Base-by-base conservation (phyloP, 2,329 filamentous ascomycete species). In the Gyromitra esculenta region DNA sequence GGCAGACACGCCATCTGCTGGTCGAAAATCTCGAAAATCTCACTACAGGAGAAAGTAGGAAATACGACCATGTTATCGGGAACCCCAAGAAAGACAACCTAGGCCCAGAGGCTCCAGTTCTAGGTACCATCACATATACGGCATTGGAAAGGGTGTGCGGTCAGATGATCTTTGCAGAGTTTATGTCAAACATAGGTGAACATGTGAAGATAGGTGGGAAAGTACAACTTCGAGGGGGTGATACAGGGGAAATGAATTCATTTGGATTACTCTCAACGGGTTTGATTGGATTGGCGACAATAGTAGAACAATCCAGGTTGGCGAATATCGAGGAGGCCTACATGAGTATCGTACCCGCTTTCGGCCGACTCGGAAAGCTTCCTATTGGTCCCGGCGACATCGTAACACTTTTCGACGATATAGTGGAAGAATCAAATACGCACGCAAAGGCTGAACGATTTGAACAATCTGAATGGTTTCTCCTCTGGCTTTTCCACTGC, bases 301-400 rank as follows among this genome's bases (percentile, higher is more conserved):
- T 18, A n/a, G 43, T 76, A 1, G 73, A 76, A 18, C 15, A 21
- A 43, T 13, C 68, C 15, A 52, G 43, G 0, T 21, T 76, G n/a
- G 67, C 35, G 18, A 67, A 50, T 37, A 67, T 39, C 5, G 62
- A 76, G n/a, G 73, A 76, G 15, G 69, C 69, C 6, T 73, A 65
- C 39, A 54, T 68, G 43, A 37, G 52, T 39, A 52, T 76, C 21
- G 45, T 76, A 11, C 73, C 73, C 15, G 39, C 31, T 15, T 9
- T 75, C 2, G 15, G 18, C 6, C 21, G 39, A 21, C 18, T 8
- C 37, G 43, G 37, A 21, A 57, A 35, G 25, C 62, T 76, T 2
- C 68, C 73, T n/a, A 31, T 52, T 4, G 35, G 15, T 6, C 57
- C 48, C 6, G n/a, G 21, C 11, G 54, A 62, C 31, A 71, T 56